Evolutionary conservation across 768 basidiomycete genomes (phyloP).

Genomic region (Mycena leptocephala): DNA sequence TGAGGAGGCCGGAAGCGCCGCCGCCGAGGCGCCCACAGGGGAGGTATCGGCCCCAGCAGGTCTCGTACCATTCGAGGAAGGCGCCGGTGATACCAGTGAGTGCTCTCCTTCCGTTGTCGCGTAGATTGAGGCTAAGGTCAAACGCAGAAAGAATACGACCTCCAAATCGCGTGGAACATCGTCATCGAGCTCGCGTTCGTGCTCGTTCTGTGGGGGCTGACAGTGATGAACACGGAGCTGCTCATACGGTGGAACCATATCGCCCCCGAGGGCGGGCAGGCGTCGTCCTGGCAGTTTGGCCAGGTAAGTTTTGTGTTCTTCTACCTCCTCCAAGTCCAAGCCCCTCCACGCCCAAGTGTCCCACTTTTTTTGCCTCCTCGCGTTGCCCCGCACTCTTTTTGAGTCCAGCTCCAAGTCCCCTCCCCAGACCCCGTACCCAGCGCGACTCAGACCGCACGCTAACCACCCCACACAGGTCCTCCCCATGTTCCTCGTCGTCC

Average conservation of each 20-base stretch:
- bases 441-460: no score
- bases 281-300: slow-evolving; percentile 38
- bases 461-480: slow-evolving; percentile 35
- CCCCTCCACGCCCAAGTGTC: no score
- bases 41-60: no score
- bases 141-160: slow-evolving; percentile 33
- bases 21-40: no score
- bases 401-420: no score
- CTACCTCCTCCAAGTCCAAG: no score
- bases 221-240: slow-evolving; percentile 40
- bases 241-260: slow-evolving; percentile 33
- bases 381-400: no score
- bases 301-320: slow-evolving; percentile 34
- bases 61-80: not conserved
- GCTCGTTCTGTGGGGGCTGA: slow-evolving; percentile 29
- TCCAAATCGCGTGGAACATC: slow-evolving; percentile 33
- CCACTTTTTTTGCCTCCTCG: no score
- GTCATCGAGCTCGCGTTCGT: slow-evolving; percentile 33
- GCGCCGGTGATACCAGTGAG: not conserved
- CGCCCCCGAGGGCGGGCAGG: not conserved
- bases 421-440: no score
- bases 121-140: no score
- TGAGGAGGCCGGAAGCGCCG: not conserved
- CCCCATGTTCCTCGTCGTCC: slow-evolving; percentile 39
- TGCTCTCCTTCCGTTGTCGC: not conserved